Evolutionary conservation across 164 flowering plant genomes (phyloP).

Genomic region (Berberis thunbergii): DNA sequence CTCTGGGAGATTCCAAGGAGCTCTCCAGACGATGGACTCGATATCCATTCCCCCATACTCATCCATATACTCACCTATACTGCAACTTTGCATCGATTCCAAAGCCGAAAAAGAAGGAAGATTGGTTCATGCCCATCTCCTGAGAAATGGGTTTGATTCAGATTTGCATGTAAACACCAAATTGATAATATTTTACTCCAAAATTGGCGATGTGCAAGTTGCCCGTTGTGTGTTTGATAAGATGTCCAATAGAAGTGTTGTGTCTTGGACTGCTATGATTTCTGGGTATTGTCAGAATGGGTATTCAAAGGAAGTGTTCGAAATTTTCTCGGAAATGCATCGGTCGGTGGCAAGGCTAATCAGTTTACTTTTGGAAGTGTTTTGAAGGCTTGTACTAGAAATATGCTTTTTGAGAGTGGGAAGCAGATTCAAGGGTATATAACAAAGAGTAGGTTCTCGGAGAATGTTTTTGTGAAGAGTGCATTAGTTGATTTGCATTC

Average conservation of each 20-base stretch:
- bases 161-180: conserved; percentile 35
- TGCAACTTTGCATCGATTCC: conserved; percentile 41
- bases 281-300: conserved; percentile 58
- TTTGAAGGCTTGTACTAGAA: conserved; percentile 47
- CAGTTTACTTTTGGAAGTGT: conserved; percentile 63
- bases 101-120: conserved; percentile 25
- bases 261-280: conserved; percentile 69
- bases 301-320: conserved; percentile 29
- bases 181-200: conserved; percentile 37
- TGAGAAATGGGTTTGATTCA: conserved; percentile 28
- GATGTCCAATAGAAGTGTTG: conserved; percentile 46
- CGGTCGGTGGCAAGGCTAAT: conserved; percentile 35
- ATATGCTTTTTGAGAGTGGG: conserved; percentile 39
- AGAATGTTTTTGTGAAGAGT: conserved; percentile 47
- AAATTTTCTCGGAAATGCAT: conserved; percentile 36
- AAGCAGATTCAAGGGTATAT: conserved; percentile 57
- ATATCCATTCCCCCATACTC: conserved; percentile 7
- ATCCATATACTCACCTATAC: conserved; percentile 25
- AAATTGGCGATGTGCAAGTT: conserved; percentile 21
- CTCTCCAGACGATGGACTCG: conserved; percentile 5
- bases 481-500: conserved; percentile 60
- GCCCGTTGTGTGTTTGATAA: conserved; percentile 51
- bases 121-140: conserved; percentile 32
- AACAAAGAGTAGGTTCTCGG: conserved; percentile 37
- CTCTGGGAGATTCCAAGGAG: conserved; percentile 12